Evolutionary conservation across 192 early-diverging fungal genomes (phyloP).

Genomic region (Phycomyces blakesleeanus): DNA sequence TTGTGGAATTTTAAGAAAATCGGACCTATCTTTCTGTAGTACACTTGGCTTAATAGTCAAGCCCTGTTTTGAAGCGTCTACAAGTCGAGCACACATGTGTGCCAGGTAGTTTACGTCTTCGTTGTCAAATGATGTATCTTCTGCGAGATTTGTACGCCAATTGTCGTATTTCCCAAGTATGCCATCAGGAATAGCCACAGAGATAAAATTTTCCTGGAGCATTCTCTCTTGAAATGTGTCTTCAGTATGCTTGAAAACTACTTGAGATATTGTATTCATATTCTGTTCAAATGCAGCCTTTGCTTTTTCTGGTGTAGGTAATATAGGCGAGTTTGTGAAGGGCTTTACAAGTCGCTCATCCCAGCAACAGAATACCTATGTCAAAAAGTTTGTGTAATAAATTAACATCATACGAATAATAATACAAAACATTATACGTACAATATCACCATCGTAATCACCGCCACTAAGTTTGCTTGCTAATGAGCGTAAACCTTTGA

Average conservation of each 20-base stretch:
- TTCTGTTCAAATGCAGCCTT: conserved; percentile 18
- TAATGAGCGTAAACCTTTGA: conserved; percentile 58
- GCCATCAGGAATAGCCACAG: conserved; percentile 7
- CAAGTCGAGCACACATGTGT: conserved; percentile 29
- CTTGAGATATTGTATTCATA: not conserved
- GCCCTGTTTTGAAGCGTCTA: conserved; percentile 38
- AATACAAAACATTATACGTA: conserved; percentile 13
- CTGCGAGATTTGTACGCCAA: conserved; percentile 24
- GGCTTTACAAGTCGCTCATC: conserved; percentile 26
- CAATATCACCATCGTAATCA: conserved; percentile 75
- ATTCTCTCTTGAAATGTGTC: not conserved
- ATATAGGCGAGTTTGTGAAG: conserved; percentile 13
- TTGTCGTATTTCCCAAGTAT: conserved; percentile 21
- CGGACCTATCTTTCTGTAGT: not conserved
- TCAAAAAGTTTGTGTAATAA: not conserved
- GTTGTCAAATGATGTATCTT: conserved; percentile 18
- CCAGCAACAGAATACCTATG: conserved; percentile 40
- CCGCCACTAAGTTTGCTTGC: conserved; percentile 74
- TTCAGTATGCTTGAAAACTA: not conserved
- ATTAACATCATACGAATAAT: not conserved
- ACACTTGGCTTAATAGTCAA: conserved; percentile 10
- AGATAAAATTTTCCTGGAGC: conserved; percentile 9
- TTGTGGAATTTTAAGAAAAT: not conserved
- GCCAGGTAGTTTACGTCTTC: conserved; percentile 24
- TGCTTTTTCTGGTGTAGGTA: not conserved